Percentiles rank a stretch among this genome's conserved stretches.
phyloP scores from a whole-genome alignment of 1,284 basidiomycete genomes.

The Amylostereum areolatum region DNA sequence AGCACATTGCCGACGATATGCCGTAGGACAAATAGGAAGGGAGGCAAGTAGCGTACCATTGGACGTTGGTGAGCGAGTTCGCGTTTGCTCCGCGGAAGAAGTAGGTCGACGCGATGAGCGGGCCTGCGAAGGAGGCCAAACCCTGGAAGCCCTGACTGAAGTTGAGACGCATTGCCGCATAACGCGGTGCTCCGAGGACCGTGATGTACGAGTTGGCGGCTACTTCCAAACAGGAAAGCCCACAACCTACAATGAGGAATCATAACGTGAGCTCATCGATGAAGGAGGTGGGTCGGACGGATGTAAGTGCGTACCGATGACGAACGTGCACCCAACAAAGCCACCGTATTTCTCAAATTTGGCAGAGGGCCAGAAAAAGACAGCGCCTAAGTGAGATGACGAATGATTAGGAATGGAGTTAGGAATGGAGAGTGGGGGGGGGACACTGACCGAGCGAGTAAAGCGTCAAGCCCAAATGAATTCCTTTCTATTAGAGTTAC shows the following conservation, averaged over 20 bases:
- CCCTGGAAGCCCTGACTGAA: constrained; percentile 83
- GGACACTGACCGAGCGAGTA: constrained; percentile 53
- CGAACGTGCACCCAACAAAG: constrained; percentile 69
- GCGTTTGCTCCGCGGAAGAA: constrained; percentile 68
- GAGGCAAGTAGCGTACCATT: constrained; percentile 43
- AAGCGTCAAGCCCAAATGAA: constrained; percentile 64
- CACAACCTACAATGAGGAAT: constrained; percentile 48
- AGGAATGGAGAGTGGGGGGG: neutral
- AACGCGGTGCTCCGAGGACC: constrained; percentile 58
- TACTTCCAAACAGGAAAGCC: constrained; percentile 63
- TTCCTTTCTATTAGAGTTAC: constrained; percentile 37
- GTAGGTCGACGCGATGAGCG: constrained; percentile 72
- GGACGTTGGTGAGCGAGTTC: constrained; percentile 60
- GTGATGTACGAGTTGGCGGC: constrained; percentile 80
- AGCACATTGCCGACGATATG: neutral
- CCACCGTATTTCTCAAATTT: constrained; percentile 63
- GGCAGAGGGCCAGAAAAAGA: constrained; percentile 81
- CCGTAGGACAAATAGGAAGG: too few relatives aligned
- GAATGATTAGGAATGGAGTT: constrained; percentile 5
- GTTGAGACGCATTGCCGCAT: constrained; percentile 74
- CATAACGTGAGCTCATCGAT: neutral
- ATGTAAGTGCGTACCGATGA: constrained; percentile 39
- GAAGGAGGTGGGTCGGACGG: neutral
- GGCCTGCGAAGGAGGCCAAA: constrained; percentile 73
- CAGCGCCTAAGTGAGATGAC: constrained; percentile 37